Base-by-base conservation (phyloP, 257 asterid genomes). In the Jaltomata sinuosa region DNA sequence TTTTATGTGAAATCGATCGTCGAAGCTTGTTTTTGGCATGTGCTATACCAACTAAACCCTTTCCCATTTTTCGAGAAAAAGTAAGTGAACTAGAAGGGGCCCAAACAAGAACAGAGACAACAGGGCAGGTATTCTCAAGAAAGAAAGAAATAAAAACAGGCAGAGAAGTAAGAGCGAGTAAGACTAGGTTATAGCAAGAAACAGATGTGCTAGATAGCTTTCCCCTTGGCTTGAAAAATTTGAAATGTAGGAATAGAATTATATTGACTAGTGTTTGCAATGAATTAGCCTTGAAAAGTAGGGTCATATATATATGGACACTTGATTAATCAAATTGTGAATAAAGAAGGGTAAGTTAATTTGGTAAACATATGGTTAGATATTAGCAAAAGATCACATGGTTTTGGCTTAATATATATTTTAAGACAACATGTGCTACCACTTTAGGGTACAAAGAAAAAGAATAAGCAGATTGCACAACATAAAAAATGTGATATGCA, bases 371-470 rank as follows among this genome's bases (percentile, higher is more conserved):
- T 47, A 89, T 87, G 89, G 89, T 93, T 90, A 86, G 83, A 74
- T 84, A 86, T 40, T 83, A 88, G 87, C 83, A 84, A 88, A 86
- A 50, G 2, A 83, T 87, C 98, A 93, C 98, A 93, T 94, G 97
- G 93, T 42, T 81, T 87, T 85, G 92, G 98, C 89, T 90, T 86
- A 88, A 84, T 90, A 84, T 68, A 36, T 85, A 88, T 89, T 84
- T 89, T 85, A 89, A 65, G 88, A 89, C 95, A 94, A 83, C 72
- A n/a, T 85, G 90, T 88, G 94, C 93, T 90, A 91, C 97, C 92
- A 92, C 89, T 89, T 85, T 57, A 83, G 84, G 88, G 83, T 50
- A 76, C 86, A 78, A n/a, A 83, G 59, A 74, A 74, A 12, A 61
- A 79, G 21, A 82, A 57, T 47, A 54, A 83, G 82, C 40, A 59